Evolutionary conservation across 1,284 basidiomycete species (phyloP).

Genomic region (Trichosporon asahii): DNA sequence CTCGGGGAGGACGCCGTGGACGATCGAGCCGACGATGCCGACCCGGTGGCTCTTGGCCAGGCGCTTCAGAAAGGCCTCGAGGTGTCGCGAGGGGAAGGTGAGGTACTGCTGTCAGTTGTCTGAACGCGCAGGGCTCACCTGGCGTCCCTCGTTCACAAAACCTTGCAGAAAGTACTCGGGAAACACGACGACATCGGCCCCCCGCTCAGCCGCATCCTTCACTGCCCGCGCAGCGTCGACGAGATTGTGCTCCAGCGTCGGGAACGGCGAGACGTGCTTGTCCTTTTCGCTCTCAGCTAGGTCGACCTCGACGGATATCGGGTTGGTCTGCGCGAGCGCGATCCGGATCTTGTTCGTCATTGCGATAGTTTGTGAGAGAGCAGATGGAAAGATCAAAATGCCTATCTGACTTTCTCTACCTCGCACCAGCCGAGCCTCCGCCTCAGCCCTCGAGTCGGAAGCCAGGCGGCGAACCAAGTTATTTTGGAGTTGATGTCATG

Average conservation of each 20-base stretch:
- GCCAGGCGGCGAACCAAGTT: background rate
- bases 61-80: constrained; percentile 29
- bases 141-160: constrained; percentile 38
- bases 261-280: constrained; percentile 26
- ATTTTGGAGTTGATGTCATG: background rate
- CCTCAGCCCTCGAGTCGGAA: too few species aligned
- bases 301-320: background rate
- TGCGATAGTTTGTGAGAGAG: background rate
- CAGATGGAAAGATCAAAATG: background rate
- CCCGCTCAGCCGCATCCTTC: constrained; percentile 25
- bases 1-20: constrained; percentile 31
- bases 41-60: constrained; percentile 36
- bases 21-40: constrained; percentile 43
- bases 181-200: constrained; percentile 47
- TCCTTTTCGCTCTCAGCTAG: background rate
- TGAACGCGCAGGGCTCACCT: constrained; percentile 29
- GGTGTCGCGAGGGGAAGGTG: constrained; percentile 35
- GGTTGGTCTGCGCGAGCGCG: constrained; percentile 14
- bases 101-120: constrained; percentile 36
- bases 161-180: constrained; percentile 53
- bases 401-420: background rate
- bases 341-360: constrained; percentile 8
- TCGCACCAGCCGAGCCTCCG: background rate
- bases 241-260: constrained; percentile 37
- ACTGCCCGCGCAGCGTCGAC: constrained; percentile 25